Base-by-base conservation (phyloP, 1,139 yeast genomes). In the Candida smagusa region DNA sequence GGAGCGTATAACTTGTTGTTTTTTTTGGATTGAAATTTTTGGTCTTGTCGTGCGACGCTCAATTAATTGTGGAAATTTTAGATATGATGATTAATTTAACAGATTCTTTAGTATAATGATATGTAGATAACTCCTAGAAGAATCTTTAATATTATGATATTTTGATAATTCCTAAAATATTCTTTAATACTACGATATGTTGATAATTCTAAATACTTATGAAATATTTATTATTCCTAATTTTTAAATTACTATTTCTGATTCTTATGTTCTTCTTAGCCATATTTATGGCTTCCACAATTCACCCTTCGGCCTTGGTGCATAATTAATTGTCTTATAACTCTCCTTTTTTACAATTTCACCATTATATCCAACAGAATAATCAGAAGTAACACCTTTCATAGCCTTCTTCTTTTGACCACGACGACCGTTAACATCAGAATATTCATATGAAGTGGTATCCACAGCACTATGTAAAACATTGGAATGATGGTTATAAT, bases 281-380 rank as follows among this genome's bases (percentile, higher is more conserved):
- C n/a, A n/a, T n/a, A n/a, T n/a, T n/a, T n/a, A n/a, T 42, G 81
- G 79, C 28, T 54, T 63, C 82, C 82, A 77, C 35, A 77, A 59
- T 37, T 70, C 56, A 2, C 83, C 83, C 7, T 50, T 44, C 3
- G 77, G 79, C 53, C 84, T 65, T 25, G 81, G 78, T 2, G 81
- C 83, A 58, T 63, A 77, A 36, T 69, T 70, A 31, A 74, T 71
- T 4, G 65, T 59, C 36, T 67, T 67, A 47, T 65, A 74, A 19
- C 62, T 62, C 46, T 75, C 80, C 33, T 59, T 59, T 35, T 58
- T 63, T 12, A 68, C 63, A 7, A 39, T 25, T 24, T 54, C 58
- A 4, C 64, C 65, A 35, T 53, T 51, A 7, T 45, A 28, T 9
- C 46, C 53, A 13, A 53, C 40, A 9, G 36, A 35, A 6, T 42